phyloP scores from a whole-genome alignment of 176 grass and related monocot genomes.

The Rhynchospora tenuis region DNA sequence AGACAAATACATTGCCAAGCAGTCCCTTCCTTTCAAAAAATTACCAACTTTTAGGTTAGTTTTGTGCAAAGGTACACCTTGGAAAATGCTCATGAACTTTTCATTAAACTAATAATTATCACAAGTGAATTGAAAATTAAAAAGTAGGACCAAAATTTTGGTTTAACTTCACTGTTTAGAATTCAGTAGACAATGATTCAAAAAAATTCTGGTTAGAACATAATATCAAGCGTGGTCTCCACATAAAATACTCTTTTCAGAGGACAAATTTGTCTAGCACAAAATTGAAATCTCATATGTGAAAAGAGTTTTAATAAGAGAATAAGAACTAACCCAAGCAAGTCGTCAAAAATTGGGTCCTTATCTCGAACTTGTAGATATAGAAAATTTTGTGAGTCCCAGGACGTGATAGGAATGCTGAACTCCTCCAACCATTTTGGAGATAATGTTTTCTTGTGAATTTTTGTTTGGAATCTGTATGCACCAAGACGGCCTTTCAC shows the following conservation, averaged over 20 bases:
- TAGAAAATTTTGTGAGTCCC: conserved; percentile 70
- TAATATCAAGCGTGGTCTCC: not conserved
- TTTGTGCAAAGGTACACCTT: not conserved
- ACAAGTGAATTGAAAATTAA: not conserved
- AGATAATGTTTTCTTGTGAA: conserved; percentile 88
- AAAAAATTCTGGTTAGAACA: not conserved
- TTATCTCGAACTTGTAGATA: conserved; percentile 89
- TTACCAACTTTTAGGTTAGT: not conserved
- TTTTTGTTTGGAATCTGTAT: conserved; percentile 80
- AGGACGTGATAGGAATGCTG: conserved; percentile 81
- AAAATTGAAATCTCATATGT: conserved; percentile 3
- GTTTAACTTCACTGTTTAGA: not conserved
- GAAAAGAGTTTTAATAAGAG: not conserved
- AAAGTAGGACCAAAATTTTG: not conserved
- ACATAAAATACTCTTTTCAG: not conserved
- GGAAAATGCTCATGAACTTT: not conserved
- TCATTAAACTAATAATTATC: not conserved
- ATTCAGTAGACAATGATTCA: not conserved
- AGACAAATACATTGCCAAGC: not conserved
- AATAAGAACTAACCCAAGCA: conserved; percentile 62
- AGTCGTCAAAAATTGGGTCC: conserved; percentile 87
- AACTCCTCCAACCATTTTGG: conserved; percentile 96
- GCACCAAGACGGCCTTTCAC: conserved; percentile 74
- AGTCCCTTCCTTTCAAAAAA: not conserved
- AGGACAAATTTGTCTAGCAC: not conserved